phyloP scores from a whole-genome alignment of 768 basidiomycete species.

The Auricularia auricula-judae region DNA sequence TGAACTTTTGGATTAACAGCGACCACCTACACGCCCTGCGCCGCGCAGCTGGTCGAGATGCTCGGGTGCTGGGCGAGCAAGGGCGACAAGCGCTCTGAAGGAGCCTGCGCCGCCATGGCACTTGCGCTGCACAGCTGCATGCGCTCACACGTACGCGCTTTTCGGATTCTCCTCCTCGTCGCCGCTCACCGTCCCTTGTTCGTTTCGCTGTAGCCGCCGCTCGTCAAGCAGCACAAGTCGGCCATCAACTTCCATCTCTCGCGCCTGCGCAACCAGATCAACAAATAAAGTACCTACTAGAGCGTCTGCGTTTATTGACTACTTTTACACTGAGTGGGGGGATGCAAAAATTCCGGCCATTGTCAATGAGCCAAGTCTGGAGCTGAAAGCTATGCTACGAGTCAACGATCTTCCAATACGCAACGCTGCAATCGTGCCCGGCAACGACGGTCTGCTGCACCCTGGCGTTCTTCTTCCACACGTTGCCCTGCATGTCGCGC shows the following conservation, averaged over 20 bases:
- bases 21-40: conserved; percentile 44
- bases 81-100: conserved; percentile 44
- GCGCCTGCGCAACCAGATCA: conserved; percentile 61
- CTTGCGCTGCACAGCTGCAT: conserved; percentile 67
- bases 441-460: conserved; percentile 56
- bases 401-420: conserved; percentile 50
- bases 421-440: conserved; percentile 51
- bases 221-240: conserved; percentile 55
- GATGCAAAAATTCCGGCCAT: neutral
- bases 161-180: neutral
- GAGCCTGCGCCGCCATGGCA: conserved; percentile 47
- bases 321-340: no score
- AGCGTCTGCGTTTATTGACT: neutral
- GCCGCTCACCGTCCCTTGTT: conserved; percentile 5
- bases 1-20: conserved; percentile 20
- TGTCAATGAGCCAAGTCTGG: neutral
- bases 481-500: conserved; percentile 45
- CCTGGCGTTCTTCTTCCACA: conserved; percentile 46
- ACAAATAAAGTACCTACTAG: conserved; percentile 23
- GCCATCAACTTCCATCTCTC: conserved; percentile 88
- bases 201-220: conserved; percentile 40
- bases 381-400: neutral
- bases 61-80: conserved; percentile 80
- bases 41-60: conserved; percentile 62
- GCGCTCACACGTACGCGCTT: conserved; percentile 61